phyloP scores from a whole-genome alignment of 495 filamentous ascomycete genomes.

The Lophiotrema nucula region DNA sequence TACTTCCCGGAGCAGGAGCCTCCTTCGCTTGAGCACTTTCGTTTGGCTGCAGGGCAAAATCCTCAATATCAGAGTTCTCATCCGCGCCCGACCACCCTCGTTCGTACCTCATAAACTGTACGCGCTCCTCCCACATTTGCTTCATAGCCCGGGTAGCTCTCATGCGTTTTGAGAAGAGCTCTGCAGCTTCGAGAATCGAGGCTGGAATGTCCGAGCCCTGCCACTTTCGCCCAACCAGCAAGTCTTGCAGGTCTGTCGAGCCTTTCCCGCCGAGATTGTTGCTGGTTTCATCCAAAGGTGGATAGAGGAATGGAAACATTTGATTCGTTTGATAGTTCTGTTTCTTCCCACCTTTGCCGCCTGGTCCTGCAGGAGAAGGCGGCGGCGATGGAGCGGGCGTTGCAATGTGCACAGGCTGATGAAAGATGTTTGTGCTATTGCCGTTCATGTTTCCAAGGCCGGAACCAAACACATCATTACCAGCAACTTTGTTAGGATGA shows the following conservation, averaged over 20 bases:
- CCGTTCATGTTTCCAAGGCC: constrained; percentile 46
- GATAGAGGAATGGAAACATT: constrained; percentile 97
- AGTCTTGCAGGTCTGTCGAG: constrained; percentile 68
- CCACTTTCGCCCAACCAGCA: constrained; percentile 77
- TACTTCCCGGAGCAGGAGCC: constrained; percentile 24
- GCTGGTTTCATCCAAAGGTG: constrained; percentile 77
- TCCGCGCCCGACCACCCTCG: constrained; percentile 64
- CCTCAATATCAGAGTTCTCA: constrained; percentile 29
- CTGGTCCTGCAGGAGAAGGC: constrained; percentile 80
- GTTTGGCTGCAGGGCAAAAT: constrained; percentile 45
- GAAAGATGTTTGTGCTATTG: constrained; percentile 73
- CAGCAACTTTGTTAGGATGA: constrained; percentile 55
- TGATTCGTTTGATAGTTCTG: constrained; percentile 99
- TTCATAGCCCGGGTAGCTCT: constrained; percentile 85
- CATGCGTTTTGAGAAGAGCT: constrained; percentile 83
- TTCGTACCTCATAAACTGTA: constrained; percentile 85
- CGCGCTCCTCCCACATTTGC: constrained; percentile 92
- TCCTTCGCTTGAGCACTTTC: constrained; percentile 15
- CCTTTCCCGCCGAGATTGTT: constrained; percentile 87
- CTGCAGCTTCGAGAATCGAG: constrained; percentile 93
- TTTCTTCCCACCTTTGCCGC: constrained; percentile 93
- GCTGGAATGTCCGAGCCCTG: constrained; percentile 87
- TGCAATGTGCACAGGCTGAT: constrained; percentile 96
- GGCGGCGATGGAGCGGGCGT: constrained; percentile 97
- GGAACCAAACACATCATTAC: constrained; percentile 32